Evolutionary conservation across 345 rosid species (phyloP).

Genomic region (Litchi chinensis): DNA sequence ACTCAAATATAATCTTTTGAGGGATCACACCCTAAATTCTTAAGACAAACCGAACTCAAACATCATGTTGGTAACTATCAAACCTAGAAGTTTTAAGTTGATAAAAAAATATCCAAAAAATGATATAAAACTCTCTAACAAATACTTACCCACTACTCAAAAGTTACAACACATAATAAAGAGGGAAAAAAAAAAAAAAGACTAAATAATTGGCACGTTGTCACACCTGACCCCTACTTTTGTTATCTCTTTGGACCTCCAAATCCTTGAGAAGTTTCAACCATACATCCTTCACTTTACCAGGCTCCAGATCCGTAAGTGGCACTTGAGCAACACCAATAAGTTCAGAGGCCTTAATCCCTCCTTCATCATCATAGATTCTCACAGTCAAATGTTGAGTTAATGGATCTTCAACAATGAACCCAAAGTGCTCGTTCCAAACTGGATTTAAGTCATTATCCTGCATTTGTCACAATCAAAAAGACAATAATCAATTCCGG

Average conservation of each 20-base stretch:
- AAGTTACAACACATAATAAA: neutral
- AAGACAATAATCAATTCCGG: constrained; percentile 13
- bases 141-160: too few species aligned
- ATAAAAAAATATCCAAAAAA: too few species aligned
- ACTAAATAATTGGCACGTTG: neutral
- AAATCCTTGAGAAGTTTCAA: constrained; percentile 81
- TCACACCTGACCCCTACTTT: constrained; percentile 79
- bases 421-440: constrained; percentile 94
- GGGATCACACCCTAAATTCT: too few species aligned
- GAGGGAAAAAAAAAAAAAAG: neutral
- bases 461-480: constrained; percentile 35
- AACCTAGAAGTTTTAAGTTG: too few species aligned
- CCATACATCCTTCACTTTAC: constrained; percentile 86
- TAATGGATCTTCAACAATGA: constrained; percentile 69
- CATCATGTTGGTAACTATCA: too few species aligned
- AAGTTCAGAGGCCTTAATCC: constrained; percentile 76
- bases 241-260: constrained; percentile 79
- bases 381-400: constrained; percentile 81
- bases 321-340: constrained; percentile 72
- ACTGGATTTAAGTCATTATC: constrained; percentile 79
- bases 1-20: too few species aligned
- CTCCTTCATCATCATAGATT: constrained; percentile 92
- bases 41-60: too few species aligned
- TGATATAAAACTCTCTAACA: too few species aligned
- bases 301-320: constrained; percentile 66